phyloP scores from a whole-genome alignment of 2,329 filamentous ascomycete species.

The Alternaria triticina region DNA sequence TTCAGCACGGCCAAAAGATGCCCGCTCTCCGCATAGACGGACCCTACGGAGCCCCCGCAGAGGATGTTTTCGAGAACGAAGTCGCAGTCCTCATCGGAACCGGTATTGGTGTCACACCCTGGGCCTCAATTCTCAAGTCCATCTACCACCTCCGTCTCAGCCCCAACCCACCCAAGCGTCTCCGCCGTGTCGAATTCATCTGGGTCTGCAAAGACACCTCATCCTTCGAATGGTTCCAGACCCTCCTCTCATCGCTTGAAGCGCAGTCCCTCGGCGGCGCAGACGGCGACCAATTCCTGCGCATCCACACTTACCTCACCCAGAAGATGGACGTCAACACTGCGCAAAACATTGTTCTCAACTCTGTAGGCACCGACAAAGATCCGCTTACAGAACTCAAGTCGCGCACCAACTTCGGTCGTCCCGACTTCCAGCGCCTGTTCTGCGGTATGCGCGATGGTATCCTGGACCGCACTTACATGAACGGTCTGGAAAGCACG shows the following conservation, averaged over 20 bases:
- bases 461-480: slow-evolving; percentile 83
- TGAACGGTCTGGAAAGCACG: slow-evolving; percentile 78
- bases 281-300: slow-evolving; percentile 83
- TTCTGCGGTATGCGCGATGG: slow-evolving; percentile 87
- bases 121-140: slow-evolving; percentile 90
- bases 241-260: slow-evolving; percentile 87
- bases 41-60: slow-evolving; percentile 93
- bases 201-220: slow-evolving; percentile 97
- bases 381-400: slow-evolving; percentile 93
- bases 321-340: slow-evolving; percentile 92
- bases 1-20: slow-evolving; percentile 93
- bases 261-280: slow-evolving; percentile 72
- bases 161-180: slow-evolving; percentile 85
- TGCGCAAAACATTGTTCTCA: slow-evolving; percentile 94
- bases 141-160: slow-evolving; percentile 95
- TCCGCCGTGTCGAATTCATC: slow-evolving; percentile 96
- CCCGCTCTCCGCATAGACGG: slow-evolving; percentile 88
- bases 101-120: slow-evolving; percentile 86
- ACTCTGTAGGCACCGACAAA: slow-evolving; percentile 84
- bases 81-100: slow-evolving; percentile 86
- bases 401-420: slow-evolving; percentile 89
- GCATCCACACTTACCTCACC: slow-evolving; percentile 97
- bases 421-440: slow-evolving; percentile 84
- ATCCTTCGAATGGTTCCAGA: slow-evolving; percentile 99
- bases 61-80: slow-evolving; percentile 95